Conservation (phyloP, 163 green algal species). For the Smithsoniella earleae region DNA sequence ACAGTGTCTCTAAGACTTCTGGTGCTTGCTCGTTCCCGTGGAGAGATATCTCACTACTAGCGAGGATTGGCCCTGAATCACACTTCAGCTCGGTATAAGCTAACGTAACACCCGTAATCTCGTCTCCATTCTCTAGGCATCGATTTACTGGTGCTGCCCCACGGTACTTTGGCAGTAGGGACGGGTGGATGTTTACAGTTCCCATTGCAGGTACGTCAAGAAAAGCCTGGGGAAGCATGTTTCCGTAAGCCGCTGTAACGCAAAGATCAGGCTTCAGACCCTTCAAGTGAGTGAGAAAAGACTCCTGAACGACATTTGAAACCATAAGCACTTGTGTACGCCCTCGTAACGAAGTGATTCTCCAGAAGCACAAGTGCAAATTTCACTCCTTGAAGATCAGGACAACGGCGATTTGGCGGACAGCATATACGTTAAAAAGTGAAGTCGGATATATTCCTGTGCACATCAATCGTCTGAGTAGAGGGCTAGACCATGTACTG, state of each 20-base stretch:
- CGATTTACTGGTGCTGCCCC: slow-evolving; percentile 89
- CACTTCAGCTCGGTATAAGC: slow-evolving; percentile 84
- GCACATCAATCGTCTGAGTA: slow-evolving; percentile 29
- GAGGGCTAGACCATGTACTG: slow-evolving; percentile 21
- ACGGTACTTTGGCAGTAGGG: slow-evolving; percentile 81
- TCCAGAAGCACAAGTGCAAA: too few relatives aligned
- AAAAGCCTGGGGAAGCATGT: slow-evolving; percentile 85
- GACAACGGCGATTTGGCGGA: too few relatives aligned
- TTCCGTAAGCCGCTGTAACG: slow-evolving; percentile 93
- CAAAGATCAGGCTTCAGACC: slow-evolving; percentile 75
- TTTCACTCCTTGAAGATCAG: too few relatives aligned
- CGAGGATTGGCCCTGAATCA: slow-evolving; percentile 85
- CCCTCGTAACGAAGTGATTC: too few relatives aligned
- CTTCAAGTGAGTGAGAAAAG: slow-evolving; percentile 64
- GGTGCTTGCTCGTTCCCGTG: slow-evolving; percentile 47
- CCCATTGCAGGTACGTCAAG: slow-evolving; percentile 73
- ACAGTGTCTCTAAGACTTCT: slow-evolving; percentile 66
- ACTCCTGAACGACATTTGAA: slow-evolving; percentile 35
- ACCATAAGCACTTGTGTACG: neutral
- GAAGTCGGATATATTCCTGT: neutral
- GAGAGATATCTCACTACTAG: slow-evolving; percentile 51
- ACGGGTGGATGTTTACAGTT: slow-evolving; percentile 98
- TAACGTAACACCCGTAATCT: slow-evolving; percentile 71
- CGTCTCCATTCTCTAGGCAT: slow-evolving; percentile 60
- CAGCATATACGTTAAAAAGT: neutral